Base-by-base conservation (phyloP, 257 asterid genomes). In the Forsythia suspensa region DNA sequence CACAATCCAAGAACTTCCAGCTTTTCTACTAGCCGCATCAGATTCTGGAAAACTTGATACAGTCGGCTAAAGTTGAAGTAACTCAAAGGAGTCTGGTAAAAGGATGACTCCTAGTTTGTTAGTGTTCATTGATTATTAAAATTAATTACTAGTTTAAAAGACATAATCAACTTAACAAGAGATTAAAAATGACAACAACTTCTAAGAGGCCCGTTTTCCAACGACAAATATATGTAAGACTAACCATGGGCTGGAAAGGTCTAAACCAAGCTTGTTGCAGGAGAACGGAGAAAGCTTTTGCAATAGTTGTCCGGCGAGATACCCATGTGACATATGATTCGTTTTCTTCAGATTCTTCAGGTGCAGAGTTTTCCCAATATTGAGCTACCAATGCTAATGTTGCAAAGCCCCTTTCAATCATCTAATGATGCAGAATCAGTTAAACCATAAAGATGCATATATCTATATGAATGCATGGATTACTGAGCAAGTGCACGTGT, bases 361-460 rank as follows among this genome's bases (percentile, higher is more conserved):
- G 69, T 44, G 39, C 80, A 51, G 85, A 74, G 52, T 83, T 82
- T 74, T 83, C 83, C 85, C 85, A 83, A 75, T 85, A 83, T 41
- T 79, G 79, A 42, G 85, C 85, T 84, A 83, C 79, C 73, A 86
- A 85, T 73, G 84, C 87, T 74, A 86, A 74, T 70, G 89, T 74
- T 41, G 87, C 87, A 76, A 86, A 81, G 77, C 87, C 85, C 29
- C 79, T 80, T 79, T 81, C 87, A 71, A 81, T 87, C 82, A 81
- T 83, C 89, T 86, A 72, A 73, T 43, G 46, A 61, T 15, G 21
- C 38, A 74, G 69, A 39, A 68, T 66, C 29, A 51, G 73, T 72
- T 43, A 42, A 72, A 55, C 20, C 59, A 52, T 3, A 29, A 63
- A 10, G 16, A 63, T 24, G 15, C 40, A 63, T 9, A 29, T 8